These are phyloP conservation scores for Alternaria ventricosa DNA, from an alignment of 2,329 filamentous ascomycete genomes.

Conservation along the genomic window DNA sequence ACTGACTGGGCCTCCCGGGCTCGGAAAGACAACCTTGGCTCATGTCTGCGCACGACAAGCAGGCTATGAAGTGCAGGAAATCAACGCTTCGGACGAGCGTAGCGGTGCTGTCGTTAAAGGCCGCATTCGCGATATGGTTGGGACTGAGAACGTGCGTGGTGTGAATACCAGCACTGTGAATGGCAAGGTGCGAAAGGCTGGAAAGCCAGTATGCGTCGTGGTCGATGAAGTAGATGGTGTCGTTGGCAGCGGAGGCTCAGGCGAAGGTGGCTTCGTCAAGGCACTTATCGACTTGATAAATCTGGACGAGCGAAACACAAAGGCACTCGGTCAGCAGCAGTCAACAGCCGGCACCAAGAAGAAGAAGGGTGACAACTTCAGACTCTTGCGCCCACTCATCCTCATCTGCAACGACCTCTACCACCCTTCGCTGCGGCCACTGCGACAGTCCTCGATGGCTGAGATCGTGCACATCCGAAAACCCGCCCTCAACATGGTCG, in stretches of 20 bases:
- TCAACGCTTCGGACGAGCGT: slow-evolving; percentile 96
- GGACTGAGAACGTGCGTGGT: slow-evolving; percentile 89
- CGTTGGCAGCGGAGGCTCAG: slow-evolving; percentile 69
- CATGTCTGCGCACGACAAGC: slow-evolving; percentile 96
- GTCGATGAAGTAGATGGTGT: slow-evolving; percentile 98
- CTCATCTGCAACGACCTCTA: slow-evolving; percentile 98
- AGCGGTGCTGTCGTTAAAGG: slow-evolving; percentile 89
- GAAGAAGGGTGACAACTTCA: slow-evolving; percentile 85
- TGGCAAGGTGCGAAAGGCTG: slow-evolving; percentile 71
- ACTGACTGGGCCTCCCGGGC: slow-evolving; percentile 86
- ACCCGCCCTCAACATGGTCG: slow-evolving; percentile 84
- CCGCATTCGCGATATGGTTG: slow-evolving; percentile 87
- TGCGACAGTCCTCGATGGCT: slow-evolving; percentile 83
- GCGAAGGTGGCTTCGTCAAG: slow-evolving; percentile 94
- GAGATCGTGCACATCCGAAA: slow-evolving; percentile 93
- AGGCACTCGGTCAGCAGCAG: slow-evolving; percentile 43
- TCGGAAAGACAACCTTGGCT: slow-evolving; percentile 95
- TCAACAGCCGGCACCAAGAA: slow-evolving; percentile 54
- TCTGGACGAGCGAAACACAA: slow-evolving; percentile 81
- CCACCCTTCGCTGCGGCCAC: slow-evolving; percentile 81
- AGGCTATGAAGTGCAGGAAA: slow-evolving; percentile 94
- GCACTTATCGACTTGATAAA: slow-evolving; percentile 89
- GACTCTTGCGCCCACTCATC: slow-evolving; percentile 84
- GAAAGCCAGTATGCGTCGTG: slow-evolving; percentile 88
- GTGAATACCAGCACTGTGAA: slow-evolving; percentile 61